Conservation (phyloP, 1,139 yeast species). For the Sugiyamaella pinicola region DNA sequence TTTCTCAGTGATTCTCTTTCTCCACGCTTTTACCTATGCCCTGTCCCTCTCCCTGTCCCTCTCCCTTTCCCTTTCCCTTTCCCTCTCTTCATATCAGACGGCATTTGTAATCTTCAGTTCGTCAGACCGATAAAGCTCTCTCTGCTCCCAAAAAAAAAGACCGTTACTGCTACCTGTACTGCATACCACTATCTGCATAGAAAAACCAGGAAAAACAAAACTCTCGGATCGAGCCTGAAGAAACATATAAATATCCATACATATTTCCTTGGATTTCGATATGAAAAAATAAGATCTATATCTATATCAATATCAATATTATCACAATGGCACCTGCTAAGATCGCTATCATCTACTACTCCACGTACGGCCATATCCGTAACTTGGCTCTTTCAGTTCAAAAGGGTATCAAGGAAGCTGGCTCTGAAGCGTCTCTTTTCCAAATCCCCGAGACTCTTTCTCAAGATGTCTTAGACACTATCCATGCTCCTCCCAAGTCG, state of each 20-base stretch:
- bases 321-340: conserved; percentile 46
- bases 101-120: too few relatives aligned
- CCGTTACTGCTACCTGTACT: too few relatives aligned
- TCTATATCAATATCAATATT: background rate
- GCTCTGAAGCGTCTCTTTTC: conserved; percentile 63
- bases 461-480: conserved; percentile 57
- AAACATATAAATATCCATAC: conserved; percentile 3
- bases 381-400: conserved; percentile 67
- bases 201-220: background rate
- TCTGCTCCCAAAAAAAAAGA: too few relatives aligned
- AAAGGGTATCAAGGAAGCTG: conserved; percentile 71
- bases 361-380: conserved; percentile 77
- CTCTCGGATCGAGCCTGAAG: background rate
- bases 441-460: conserved; percentile 80
- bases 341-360: conserved; percentile 72
- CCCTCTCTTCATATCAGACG: too few relatives aligned
- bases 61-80: too few relatives aligned
- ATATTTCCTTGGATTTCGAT: background rate
- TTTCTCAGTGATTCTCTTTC: too few relatives aligned
- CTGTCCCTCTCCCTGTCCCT: too few relatives aligned
- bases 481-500: conserved; percentile 70
- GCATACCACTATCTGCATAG: background rate
- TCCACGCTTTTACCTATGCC: too few relatives aligned
- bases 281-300: background rate
- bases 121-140: too few relatives aligned